Conservation (phyloP, 2,329 filamentous ascomycete genomes). For the Penicillium sp. region DNA sequence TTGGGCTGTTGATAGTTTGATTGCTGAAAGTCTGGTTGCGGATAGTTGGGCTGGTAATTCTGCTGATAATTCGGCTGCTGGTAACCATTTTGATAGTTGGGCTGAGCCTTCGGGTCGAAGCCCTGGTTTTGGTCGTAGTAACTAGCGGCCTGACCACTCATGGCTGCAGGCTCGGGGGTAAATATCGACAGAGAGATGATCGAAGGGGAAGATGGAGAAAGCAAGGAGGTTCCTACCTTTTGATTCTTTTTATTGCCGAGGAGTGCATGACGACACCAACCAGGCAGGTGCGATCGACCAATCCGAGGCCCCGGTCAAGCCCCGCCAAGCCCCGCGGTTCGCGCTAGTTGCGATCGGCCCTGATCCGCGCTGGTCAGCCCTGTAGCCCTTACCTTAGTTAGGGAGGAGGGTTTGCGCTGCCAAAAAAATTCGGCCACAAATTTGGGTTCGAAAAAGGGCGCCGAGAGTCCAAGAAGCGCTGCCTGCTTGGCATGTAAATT, state of each 20-base stretch:
- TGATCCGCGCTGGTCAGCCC: conserved; percentile 1
- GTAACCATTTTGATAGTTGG: conserved; percentile 18
- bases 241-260: conserved; percentile 14
- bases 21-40: conserved; percentile 12
- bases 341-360: conserved; percentile 2
- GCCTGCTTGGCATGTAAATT: conserved; percentile 6
- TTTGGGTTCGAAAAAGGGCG: not conserved
- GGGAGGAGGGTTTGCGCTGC: conserved; percentile 7
- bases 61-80: conserved; percentile 21
- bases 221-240: conserved; percentile 11
- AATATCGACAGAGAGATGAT: too few species aligned
- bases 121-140: conserved; percentile 40
- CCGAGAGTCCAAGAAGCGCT: not conserved
- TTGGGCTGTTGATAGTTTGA: conserved; percentile 18
- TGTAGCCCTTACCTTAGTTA: too few species aligned
- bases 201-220: conserved; percentile 7
- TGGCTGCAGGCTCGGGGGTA: conserved; percentile 20
- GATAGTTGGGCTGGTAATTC: conserved; percentile 25
- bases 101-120: conserved; percentile 25
- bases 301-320: not conserved
- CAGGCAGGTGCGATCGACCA: not conserved
- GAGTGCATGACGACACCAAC: conserved; percentile 26
- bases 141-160: conserved; percentile 44
- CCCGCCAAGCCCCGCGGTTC: conserved; percentile 1
- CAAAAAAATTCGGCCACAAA: not conserved